Evolutionary conservation across 192 early-diverging fungal genomes (phyloP).

Genomic region (Mortierella claussenii): DNA sequence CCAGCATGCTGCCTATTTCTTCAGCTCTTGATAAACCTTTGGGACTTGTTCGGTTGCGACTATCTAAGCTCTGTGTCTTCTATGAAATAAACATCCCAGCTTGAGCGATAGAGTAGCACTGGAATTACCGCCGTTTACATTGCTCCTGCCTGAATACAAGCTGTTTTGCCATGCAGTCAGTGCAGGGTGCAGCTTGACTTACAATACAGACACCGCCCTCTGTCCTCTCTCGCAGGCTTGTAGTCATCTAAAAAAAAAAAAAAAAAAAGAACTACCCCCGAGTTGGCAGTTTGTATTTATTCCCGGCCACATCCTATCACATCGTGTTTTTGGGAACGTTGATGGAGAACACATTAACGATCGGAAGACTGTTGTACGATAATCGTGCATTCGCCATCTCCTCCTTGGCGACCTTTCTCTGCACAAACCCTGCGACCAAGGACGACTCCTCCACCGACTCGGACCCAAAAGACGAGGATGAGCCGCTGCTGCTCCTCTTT

Average conservation of each 20-base stretch:
- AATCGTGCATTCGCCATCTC: conserved; percentile 25
- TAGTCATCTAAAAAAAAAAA: conserved; percentile 1
- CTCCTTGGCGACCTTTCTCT: conserved; percentile 29
- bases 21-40: too few species aligned
- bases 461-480: not conserved
- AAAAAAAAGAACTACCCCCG: not conserved
- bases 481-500: not conserved
- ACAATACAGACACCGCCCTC: not conserved
- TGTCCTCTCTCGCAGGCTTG: not conserved
- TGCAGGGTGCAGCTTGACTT: too few species aligned
- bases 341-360: conserved; percentile 35
- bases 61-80: too few species aligned
- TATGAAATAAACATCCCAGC: too few species aligned
- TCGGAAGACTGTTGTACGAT: conserved; percentile 38
- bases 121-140: too few species aligned
- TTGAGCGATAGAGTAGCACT: too few species aligned
- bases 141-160: too few species aligned
- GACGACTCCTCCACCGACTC: not conserved
- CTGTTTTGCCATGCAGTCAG: too few species aligned
- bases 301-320: not conserved
- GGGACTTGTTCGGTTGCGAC: too few species aligned
- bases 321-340: conserved; percentile 1
- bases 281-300: not conserved
- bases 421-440: conserved; percentile 21
- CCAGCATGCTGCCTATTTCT: too few species aligned